Conservation (phyloP, 2,329 filamentous ascomycete genomes). For the Epichloe scottii region DNA sequence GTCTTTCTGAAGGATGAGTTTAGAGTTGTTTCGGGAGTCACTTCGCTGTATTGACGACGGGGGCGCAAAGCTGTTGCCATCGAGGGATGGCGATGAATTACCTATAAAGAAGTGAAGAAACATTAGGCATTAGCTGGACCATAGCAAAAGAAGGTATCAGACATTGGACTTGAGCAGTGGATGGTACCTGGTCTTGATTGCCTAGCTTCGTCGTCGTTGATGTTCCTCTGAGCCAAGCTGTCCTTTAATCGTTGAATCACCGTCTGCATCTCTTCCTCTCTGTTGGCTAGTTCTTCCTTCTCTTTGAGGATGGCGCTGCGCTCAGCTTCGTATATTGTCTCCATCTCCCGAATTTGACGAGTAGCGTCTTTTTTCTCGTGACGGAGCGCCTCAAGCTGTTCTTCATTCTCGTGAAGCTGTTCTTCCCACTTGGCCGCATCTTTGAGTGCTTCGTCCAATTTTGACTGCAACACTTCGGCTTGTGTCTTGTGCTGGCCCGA, state of each 20-base stretch:
- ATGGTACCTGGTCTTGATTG: constrained; percentile 45
- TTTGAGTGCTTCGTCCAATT: constrained; percentile 70
- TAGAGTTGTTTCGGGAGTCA: constrained; percentile 81
- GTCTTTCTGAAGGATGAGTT: constrained; percentile 87
- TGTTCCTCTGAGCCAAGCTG: constrained; percentile 63
- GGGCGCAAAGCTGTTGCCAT: constrained; percentile 72
- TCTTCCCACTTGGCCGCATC: constrained; percentile 86
- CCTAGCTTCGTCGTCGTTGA: constrained; percentile 42
- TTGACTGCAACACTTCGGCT: constrained; percentile 68
- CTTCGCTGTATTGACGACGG: constrained; percentile 74
- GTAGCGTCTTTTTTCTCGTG: constrained; percentile 77
- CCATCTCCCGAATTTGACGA: constrained; percentile 79
- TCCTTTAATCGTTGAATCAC: constrained; percentile 91
- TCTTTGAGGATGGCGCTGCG: constrained; percentile 78
- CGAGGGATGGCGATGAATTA: constrained; percentile 55
- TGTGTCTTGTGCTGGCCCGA: constrained; percentile 77
- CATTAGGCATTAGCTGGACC: constrained; percentile 9
- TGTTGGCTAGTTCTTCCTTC: constrained; percentile 73
- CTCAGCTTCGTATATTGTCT: constrained; percentile 85
- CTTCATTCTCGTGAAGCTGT: constrained; percentile 72
- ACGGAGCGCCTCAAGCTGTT: constrained; percentile 66
- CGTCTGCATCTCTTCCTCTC: constrained; percentile 81
- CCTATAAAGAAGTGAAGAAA: constrained; percentile 15
- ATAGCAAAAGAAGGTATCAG: background rate
- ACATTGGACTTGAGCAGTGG: background rate